Base-by-base conservation (phyloP, 768 basidiomycete genomes). In the Rhodotorula graminis region DNA sequence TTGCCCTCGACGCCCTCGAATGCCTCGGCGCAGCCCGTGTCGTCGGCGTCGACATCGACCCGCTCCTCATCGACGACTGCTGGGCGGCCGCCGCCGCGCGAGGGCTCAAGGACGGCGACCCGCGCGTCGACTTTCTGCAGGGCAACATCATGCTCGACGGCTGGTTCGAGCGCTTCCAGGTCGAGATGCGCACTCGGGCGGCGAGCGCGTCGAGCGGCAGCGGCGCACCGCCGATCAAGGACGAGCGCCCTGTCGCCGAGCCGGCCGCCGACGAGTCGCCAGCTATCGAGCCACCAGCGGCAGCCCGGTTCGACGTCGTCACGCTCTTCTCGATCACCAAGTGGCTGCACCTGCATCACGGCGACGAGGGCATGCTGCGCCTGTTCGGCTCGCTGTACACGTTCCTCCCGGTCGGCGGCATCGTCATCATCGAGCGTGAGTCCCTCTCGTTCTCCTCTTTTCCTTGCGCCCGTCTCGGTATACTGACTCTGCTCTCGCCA, bases 321-420 rank as follows among this genome's bases (percentile, higher is more conserved):
- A 47, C 25, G 77, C 91, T 90, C 2, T 87, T 93, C 74, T 92
- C 91, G 0, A 82, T 93, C 57, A 87, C 92, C 0, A 95, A 93
- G 80, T 95, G 92, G 92, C 89, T 93, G n/a, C 92, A 94, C 79
- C 83, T 94, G 21, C 89, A 93, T 74, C 83, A 84, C 29, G 89
- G 90, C 19, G 92, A 95, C 77, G 85, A 84, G 0, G 91, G 87
- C 0, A 73, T 94, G 33, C 72, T 78, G 42, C 67, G 71, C 0
- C 90, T 93, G 80, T 93, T 94, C 77, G 80, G 77, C 4, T 85
- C 87, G 57, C 86, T 88, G 0, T 80, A 86, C 70, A 77, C 79
- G 31, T 84, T 86, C 11, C 82, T 94, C 12, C 83, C 81, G 23
- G 79, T 83, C 0, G 65, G 60, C 12, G 82, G 79, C 2, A 52